Conservation (phyloP, 345 rosid species). For the Diplotaxis tenuifolia region DNA sequence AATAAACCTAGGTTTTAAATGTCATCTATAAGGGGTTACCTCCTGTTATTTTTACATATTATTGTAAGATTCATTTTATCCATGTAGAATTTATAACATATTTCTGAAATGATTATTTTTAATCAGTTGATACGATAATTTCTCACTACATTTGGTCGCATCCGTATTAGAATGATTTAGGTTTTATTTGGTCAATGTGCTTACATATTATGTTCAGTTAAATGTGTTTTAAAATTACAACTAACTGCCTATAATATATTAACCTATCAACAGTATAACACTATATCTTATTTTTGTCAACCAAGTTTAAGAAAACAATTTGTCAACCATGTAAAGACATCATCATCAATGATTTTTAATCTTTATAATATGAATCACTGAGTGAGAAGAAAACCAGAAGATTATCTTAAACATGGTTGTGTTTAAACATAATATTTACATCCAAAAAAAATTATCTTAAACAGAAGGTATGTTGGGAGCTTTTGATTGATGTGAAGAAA, state of each 20-base stretch:
- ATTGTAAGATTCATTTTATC: no score
- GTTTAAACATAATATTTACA: no score
- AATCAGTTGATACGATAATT: not conserved
- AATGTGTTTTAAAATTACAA: not conserved
- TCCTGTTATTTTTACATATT: no score
- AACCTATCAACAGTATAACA: not conserved
- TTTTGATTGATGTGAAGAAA: slow-evolving; percentile 31
- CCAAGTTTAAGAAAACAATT: no score
- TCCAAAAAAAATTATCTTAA: no score
- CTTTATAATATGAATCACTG: not conserved
- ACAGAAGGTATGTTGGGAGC: not conserved
- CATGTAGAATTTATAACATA: no score
- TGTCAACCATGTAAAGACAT: not conserved
- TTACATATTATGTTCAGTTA: not conserved
- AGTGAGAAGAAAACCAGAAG: not conserved
- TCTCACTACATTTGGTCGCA: not conserved
- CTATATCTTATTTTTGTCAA: not conserved
- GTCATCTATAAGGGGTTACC: no score
- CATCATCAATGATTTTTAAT: not conserved
- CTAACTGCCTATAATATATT: not conserved
- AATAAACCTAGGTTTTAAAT: not conserved
- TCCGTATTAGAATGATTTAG: not conserved
- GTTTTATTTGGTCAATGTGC: not conserved
- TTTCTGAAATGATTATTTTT: no score
- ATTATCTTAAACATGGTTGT: not conserved